Base-by-base conservation (phyloP, 2,329 filamentous ascomycete genomes). In the Cadophora malorum region DNA sequence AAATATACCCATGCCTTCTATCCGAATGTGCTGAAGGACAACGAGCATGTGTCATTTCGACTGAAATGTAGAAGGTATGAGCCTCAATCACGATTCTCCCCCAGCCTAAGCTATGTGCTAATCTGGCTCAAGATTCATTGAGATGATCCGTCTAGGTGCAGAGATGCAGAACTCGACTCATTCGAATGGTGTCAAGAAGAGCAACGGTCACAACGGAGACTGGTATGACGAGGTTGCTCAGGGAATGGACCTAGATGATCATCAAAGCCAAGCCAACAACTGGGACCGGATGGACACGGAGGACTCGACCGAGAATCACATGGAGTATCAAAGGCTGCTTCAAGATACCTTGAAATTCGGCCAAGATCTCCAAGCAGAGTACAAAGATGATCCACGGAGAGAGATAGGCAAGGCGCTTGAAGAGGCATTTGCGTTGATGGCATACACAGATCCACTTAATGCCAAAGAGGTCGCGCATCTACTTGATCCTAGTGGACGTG, bases 361-460 rank as follows among this genome's bases (percentile, higher is more conserved):
- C 9, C 90, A 91, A 78, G 85, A 89, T 67, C 83, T 99, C 31
- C 88, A 91, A 68, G 84, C 87, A 19, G 92, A 97, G 75, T 98
- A 95, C 77, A 86, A 86, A 55, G 84, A 86, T 50, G 92, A 96
- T 73, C 83, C 86, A 19, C 84, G 91, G 60, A 85, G 85, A 61
- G 91, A 94, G 73, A 86, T 94, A 10, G 86, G 86, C 74, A 90
- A 90, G 72, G 87, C 91, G 53, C 85, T 99, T 28, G 85, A 89
- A 68, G 93, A 97, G 71, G 94, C 96, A 0, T 97, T 96, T 80
- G 91, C 93, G 7, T 83, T 97, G 65, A 87, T 98, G 71, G 94
- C 94, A 0, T 99, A 98, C 76, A 81, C 87, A 45, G 92, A 97
- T 76, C 92, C 94, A 0, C 84, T 91, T 19, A 88, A 90, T 73